A percentile compares a stretch with the other conserved stretches of the same genome.
phyloP scores from a whole-genome alignment of 805 yeast genomes.

The Pichia manshurica region DNA sequence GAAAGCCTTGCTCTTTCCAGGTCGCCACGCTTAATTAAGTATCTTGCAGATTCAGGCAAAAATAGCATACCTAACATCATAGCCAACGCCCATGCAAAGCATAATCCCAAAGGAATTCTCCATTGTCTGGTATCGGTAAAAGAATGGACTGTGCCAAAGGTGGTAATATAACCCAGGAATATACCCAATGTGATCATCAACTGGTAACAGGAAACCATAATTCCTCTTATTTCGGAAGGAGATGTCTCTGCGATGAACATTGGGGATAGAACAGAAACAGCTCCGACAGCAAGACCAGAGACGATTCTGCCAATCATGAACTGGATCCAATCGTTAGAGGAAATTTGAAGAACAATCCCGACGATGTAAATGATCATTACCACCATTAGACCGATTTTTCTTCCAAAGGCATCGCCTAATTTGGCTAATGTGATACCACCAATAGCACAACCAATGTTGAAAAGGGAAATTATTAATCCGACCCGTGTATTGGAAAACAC shows the following conservation, averaged over 20 bases:
- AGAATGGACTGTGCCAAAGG: slow-evolving; percentile 50
- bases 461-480: slow-evolving; percentile 61
- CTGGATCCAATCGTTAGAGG: slow-evolving; percentile 55
- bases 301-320: slow-evolving; percentile 53
- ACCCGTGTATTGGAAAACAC: slow-evolving; percentile 44
- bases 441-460: slow-evolving; percentile 64
- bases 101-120: slow-evolving; percentile 52
- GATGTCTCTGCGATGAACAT: slow-evolving; percentile 59
- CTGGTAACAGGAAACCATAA: slow-evolving; percentile 62
- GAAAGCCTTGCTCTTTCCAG: slow-evolving; percentile 46
- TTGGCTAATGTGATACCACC: slow-evolving; percentile 58
- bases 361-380: slow-evolving; percentile 49
- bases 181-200: slow-evolving; percentile 64
- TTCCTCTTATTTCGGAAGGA: slow-evolving; percentile 63
- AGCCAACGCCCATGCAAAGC: slow-evolving; percentile 45
- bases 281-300: slow-evolving; percentile 49
- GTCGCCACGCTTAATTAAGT: slow-evolving; percentile 43
- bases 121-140: slow-evolving; percentile 47
- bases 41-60: slow-evolving; percentile 69
- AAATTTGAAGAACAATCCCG: slow-evolving; percentile 54
- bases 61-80: slow-evolving; percentile 43
- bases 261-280: slow-evolving; percentile 45
- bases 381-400: slow-evolving; percentile 48
- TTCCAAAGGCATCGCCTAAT: slow-evolving; percentile 51
- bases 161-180: slow-evolving; percentile 58